These are phyloP conservation scores for Neonectria sp. DNA, from an alignment of 2,329 filamentous ascomycete species.

Conservation along the genomic window DNA sequence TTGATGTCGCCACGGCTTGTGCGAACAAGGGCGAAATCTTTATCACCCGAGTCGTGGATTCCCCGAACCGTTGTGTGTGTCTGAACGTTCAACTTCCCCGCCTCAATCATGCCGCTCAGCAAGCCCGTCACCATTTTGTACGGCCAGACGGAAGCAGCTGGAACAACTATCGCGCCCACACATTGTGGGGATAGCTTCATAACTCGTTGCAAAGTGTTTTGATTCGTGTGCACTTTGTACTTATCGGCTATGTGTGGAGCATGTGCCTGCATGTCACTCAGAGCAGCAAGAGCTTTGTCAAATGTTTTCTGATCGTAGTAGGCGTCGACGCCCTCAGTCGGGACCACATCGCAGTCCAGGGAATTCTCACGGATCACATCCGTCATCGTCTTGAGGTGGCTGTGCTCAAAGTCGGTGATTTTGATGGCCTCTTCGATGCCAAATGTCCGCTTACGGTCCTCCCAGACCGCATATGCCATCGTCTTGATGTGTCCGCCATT, in stretches of 20 bases:
- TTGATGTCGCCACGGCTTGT: constrained; percentile 41
- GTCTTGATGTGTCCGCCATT: constrained; percentile 53
- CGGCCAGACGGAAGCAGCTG: constrained; percentile 42
- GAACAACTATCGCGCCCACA: constrained; percentile 33
- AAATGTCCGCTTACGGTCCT: constrained; percentile 23
- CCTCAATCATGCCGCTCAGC: constrained; percentile 19
- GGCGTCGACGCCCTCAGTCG: constrained; percentile 24
- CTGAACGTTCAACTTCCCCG: constrained; percentile 37
- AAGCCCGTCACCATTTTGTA: constrained; percentile 42
- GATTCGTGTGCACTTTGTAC: constrained; percentile 28
- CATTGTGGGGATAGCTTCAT: constrained; percentile 23
- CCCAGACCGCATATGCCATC: constrained; percentile 36
- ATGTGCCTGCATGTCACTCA: constrained; percentile 35
- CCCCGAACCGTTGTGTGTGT: constrained; percentile 37
- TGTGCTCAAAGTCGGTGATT: constrained; percentile 42
- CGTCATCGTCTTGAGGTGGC: constrained; percentile 38
- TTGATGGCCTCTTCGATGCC: constrained; percentile 47
- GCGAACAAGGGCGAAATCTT: constrained; percentile 29
- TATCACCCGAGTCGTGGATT: constrained; percentile 18
- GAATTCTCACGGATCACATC: constrained; percentile 36
- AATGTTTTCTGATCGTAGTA: constrained; percentile 31
- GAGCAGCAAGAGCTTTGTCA: constrained; percentile 30
- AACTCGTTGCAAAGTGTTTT: constrained; percentile 12
- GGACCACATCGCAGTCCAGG: constrained; percentile 38
- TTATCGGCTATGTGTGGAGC: constrained; percentile 28